Evolutionary conservation across 306 rosid species (phyloP), one percentile per base, ranked within the genome.

Genomic region (Gastrolobium villosum): DNA sequence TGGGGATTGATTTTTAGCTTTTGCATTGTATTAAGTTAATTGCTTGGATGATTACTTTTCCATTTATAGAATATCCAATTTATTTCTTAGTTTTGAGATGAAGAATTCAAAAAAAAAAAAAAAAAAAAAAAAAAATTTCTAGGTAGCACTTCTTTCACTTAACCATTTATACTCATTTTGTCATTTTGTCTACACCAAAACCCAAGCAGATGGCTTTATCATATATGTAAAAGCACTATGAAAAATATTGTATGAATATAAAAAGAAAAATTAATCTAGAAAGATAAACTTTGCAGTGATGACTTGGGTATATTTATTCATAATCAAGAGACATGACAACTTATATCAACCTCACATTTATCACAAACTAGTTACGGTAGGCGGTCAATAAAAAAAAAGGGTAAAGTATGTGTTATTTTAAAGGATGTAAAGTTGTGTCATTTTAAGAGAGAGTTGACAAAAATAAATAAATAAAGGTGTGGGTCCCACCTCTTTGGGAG

Each of bases 51-150:
- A 45, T 69, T 44, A 52, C 59, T 65, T 73, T 62, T 46, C 46
- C 13, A 14, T 4, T 43, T 57, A 67, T 56, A 52, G 63, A 68
- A 62, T 74, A 49, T 73, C 50, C 41, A 49, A 66, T 74, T 53
- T 39, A 87, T 76, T 91, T 86, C 76, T 83, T 84, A 10, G 87
- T 83, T 9, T 31, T 76, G 39, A 65, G 39, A 66, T 65, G 46
- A 49, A 48, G 72, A 55, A 31, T 40, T 46, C 86, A 81, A 70
- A 35, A 36, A 7, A 34, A 66, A 54, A 53, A 41, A 81, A 70
- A 35, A 36, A 7, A 26, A 66, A 54, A 53, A 40, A 70, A 35
- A 36, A 7, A 26, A 66, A 54, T 40, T 40, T 77, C 26, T 43
- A n/a, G 36, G 46, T 32, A 43, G 48, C 46, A 54, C 32, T 54